phyloP scores from a whole-genome alignment of 805 yeast species.

The Candida chauliodis region DNA sequence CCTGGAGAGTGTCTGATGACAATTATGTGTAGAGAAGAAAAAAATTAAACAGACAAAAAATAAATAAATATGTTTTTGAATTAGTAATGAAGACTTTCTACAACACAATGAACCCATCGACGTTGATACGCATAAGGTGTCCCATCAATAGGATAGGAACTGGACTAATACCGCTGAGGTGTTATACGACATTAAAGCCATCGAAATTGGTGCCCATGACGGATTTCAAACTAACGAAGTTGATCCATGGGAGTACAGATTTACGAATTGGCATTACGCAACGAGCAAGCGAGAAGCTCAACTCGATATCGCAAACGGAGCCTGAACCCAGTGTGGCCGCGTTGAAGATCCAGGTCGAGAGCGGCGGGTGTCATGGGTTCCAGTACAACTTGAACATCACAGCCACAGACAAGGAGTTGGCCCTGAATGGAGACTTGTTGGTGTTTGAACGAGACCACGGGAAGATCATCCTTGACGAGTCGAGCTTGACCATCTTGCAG shows the following conservation, averaged over 20 bases:
- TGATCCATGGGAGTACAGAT: slow-evolving; percentile 33
- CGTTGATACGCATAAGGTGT: slow-evolving; percentile 18
- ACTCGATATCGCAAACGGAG: slow-evolving; percentile 50
- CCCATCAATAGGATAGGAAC: no score
- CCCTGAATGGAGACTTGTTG: slow-evolving; percentile 28
- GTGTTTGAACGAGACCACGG: slow-evolving; percentile 58
- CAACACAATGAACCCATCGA: slow-evolving; percentile 14
- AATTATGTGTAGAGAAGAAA: slow-evolving; percentile 19
- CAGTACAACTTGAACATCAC: slow-evolving; percentile 77
- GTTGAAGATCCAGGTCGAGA: slow-evolving; percentile 73
- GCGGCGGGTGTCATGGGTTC: slow-evolving; percentile 98
- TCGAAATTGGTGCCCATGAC: slow-evolving; percentile 13
- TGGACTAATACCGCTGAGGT: no score
- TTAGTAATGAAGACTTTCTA: background rate
- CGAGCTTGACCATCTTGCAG: slow-evolving; percentile 74
- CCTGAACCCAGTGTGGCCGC: slow-evolving; percentile 53
- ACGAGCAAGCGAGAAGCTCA: slow-evolving; percentile 51
- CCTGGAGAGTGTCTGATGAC: slow-evolving; percentile 43
- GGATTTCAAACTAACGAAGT: slow-evolving; percentile 31
- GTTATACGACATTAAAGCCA: slow-evolving; percentile 15
- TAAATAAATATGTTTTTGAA: no score
- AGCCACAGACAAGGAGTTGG: slow-evolving; percentile 34
- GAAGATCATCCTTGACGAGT: slow-evolving; percentile 71
- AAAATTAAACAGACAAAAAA: background rate
- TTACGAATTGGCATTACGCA: slow-evolving; percentile 45